phyloP scores from a whole-genome alignment of 352 stramenopile species.

The Globisporangium echinulatum region DNA sequence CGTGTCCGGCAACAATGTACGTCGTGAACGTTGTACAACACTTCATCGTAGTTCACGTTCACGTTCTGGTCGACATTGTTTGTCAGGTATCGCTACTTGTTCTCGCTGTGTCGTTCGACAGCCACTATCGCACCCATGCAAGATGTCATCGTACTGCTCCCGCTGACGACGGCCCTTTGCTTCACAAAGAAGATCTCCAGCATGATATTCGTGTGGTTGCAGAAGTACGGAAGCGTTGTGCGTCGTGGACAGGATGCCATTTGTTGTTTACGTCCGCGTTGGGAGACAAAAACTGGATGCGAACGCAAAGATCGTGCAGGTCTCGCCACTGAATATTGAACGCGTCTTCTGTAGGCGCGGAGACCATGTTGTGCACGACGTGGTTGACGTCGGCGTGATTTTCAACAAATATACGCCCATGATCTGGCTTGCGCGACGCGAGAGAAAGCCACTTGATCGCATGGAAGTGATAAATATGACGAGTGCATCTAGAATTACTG shows the following conservation, averaged over 20 bases:
- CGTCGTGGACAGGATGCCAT: too few relatives aligned
- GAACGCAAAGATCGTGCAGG: slow-evolving; percentile 3
- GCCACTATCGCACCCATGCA: slow-evolving; percentile 8
- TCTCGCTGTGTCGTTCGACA: background rate
- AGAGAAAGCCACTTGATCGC: slow-evolving; percentile 15
- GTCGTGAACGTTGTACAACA: slow-evolving; percentile 13
- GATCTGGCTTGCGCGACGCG: slow-evolving; percentile 6
- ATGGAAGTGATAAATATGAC: slow-evolving; percentile 16
- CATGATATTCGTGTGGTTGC: slow-evolving; percentile 24
- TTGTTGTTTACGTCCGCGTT: slow-evolving; percentile 5
- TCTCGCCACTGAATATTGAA: slow-evolving; percentile 3
- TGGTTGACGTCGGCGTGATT: slow-evolving; percentile 11
- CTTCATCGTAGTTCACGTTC: slow-evolving; percentile 16
- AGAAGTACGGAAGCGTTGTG: background rate
- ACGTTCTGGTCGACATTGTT: slow-evolving; percentile 1
- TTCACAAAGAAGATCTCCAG: slow-evolving; percentile 25
- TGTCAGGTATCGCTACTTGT: slow-evolving; percentile 11
- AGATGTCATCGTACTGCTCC: slow-evolving; percentile 5
- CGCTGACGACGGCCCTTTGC: too few relatives aligned
- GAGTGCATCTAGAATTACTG: slow-evolving; percentile 2
- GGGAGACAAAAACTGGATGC: slow-evolving; percentile 2
- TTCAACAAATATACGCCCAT: slow-evolving; percentile 9
- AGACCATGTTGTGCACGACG: slow-evolving; percentile 19
- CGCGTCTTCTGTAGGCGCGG: background rate
- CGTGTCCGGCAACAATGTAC: slow-evolving; percentile 9